These are phyloP conservation scores for Verticillium albo-atrum DNA, from an alignment of 2,329 filamentous ascomycete genomes.

Conservation along the genomic window DNA sequence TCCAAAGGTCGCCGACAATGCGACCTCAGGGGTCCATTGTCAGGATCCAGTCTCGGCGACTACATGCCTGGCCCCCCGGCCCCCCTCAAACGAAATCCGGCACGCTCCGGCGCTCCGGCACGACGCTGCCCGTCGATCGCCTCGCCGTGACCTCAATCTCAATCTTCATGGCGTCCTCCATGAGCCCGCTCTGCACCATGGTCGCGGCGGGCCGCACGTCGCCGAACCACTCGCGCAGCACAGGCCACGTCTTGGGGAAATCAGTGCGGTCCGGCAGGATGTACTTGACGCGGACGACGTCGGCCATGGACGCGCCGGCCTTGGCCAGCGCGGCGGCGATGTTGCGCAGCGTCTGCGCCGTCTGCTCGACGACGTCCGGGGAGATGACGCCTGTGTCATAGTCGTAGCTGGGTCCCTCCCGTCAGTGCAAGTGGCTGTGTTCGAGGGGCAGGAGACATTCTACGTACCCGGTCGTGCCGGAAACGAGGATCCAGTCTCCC, in stretches of 20 bases:
- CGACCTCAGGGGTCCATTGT: neutral
- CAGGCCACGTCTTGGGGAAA: conserved; percentile 44
- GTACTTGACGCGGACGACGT: conserved; percentile 48
- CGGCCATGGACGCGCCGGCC: conserved; percentile 32
- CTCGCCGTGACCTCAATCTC: conserved; percentile 39
- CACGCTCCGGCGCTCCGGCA: neutral
- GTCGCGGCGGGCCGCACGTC: conserved; percentile 47
- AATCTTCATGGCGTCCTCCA: conserved; percentile 44
- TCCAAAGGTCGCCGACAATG: neutral
- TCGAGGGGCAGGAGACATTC: neutral
- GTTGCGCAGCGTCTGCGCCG: conserved; percentile 45
- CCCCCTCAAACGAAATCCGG: neutral
- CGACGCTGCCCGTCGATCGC: neutral
- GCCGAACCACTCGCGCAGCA: conserved; percentile 45
- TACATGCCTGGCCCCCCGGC: too few species aligned
- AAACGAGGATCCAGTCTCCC: conserved; percentile 48
- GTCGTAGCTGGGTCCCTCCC: conserved; percentile 36
- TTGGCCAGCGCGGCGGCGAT: conserved; percentile 38
- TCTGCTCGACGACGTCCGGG: conserved; percentile 38
- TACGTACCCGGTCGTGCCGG: conserved; percentile 47
- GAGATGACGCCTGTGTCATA: conserved; percentile 43
- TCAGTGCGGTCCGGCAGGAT: conserved; percentile 43
- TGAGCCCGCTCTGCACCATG: conserved; percentile 45
- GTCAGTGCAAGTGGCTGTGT: neutral
- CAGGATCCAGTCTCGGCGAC: too few species aligned